A percentile compares a stretch with the other conserved stretches of the same genome.
These are phyloP conservation scores for Boletus eberwhitei DNA, from an alignment of 768 basidiomycete species.

Conservation along the genomic window DNA sequence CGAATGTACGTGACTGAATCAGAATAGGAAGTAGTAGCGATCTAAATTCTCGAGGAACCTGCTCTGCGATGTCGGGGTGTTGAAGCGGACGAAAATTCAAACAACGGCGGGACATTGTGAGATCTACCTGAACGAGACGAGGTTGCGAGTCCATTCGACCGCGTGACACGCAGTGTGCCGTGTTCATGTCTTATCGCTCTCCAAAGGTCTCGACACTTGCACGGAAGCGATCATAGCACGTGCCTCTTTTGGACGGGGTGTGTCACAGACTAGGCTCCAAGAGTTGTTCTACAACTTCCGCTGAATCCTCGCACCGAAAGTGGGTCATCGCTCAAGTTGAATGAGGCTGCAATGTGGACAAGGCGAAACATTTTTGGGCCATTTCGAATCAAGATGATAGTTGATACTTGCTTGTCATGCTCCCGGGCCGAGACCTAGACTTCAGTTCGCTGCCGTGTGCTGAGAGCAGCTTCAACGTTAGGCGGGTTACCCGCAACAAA, in stretches of 20 bases:
- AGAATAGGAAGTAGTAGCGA: background rate
- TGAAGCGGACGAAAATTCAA: slow-evolving; percentile 4
- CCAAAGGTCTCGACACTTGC: slow-evolving; percentile 20
- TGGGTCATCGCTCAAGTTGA: background rate
- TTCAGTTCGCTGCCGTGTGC: too few relatives aligned
- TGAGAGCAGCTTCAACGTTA: too few relatives aligned
- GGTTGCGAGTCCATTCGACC: background rate
- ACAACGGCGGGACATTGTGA: slow-evolving; percentile 2
- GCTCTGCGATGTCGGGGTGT: slow-evolving; percentile 17
- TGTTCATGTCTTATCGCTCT: slow-evolving; percentile 10
- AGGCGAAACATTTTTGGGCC: too few relatives aligned
- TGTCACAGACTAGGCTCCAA: too few relatives aligned
- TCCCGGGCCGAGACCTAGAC: too few relatives aligned
- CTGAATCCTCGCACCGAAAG: background rate
- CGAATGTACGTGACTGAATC: background rate
- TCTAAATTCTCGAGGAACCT: slow-evolving; percentile 15
- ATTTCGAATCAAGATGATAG: too few relatives aligned
- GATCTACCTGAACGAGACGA: slow-evolving; percentile 1
- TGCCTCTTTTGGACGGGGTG: too few relatives aligned
- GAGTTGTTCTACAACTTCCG: slow-evolving; percentile 1
- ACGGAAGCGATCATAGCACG: slow-evolving; percentile 20
- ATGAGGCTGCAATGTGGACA: background rate
- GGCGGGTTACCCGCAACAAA: too few relatives aligned
- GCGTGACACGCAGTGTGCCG: background rate
- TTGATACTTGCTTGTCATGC: too few relatives aligned